A percentile compares a stretch with the other conserved stretches of the same genome.
Evolutionary conservation across 352 stramenopile genomes (phyloP).

Genomic region (Globisporangium acanthophoron): DNA sequence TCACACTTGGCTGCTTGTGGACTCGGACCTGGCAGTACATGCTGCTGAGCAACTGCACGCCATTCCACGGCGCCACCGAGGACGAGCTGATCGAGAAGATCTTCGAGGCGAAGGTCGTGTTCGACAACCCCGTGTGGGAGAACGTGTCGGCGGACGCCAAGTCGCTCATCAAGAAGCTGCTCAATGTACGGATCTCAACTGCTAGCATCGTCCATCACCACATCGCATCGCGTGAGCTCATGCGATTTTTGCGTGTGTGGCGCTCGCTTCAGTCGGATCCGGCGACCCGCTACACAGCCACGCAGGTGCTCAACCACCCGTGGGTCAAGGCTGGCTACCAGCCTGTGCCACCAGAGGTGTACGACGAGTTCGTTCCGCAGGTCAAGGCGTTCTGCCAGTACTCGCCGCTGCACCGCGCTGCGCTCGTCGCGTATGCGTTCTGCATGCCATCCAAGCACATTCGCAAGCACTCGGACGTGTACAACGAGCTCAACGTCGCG

Average conservation of each 20-base stretch:
- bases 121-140: constrained; percentile 47
- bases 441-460: constrained; percentile 57
- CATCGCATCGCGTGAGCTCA: background rate
- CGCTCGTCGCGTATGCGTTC: constrained; percentile 66
- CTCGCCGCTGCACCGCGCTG: constrained; percentile 48
- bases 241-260: background rate
- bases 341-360: constrained; percentile 32
- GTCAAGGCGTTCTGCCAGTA: constrained; percentile 69
- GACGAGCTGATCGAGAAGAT: constrained; percentile 75
- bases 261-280: constrained; percentile 29
- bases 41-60: constrained; percentile 72
- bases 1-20: background rate
- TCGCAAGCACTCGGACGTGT: constrained; percentile 48
- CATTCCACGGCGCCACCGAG: constrained; percentile 62
- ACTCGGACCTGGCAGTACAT: constrained; percentile 46
- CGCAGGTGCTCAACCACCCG: constrained; percentile 56
- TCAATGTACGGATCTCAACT: constrained; percentile 36
- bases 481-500: constrained; percentile 76
- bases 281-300: constrained; percentile 45
- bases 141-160: constrained; percentile 60
- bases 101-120: constrained; percentile 55
- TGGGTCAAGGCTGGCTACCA: constrained; percentile 63
- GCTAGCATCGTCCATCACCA: background rate
- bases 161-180: constrained; percentile 61
- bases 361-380: constrained; percentile 57